Base-by-base conservation (phyloP, 1,284 basidiomycete species). In the Cutaneotrichosporon sp. region DNA sequence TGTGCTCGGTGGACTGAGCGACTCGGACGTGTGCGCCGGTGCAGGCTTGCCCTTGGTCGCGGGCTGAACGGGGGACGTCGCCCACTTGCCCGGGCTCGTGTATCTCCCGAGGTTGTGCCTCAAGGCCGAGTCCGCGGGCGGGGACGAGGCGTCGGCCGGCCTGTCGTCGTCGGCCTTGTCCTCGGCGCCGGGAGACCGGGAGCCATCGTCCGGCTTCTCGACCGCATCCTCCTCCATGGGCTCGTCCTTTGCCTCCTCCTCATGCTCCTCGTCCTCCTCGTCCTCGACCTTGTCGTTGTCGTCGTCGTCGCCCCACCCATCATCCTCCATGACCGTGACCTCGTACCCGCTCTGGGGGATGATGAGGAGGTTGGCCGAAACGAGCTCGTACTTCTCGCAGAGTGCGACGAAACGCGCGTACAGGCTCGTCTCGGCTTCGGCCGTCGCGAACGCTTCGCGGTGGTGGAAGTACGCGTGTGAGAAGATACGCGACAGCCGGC, bases 381-480 rank as follows among this genome's bases (percentile, higher is more conserved):
- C 89, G 45, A 99, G 84, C 63, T 90, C 87, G 80, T 91, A 97
- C 70, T 86, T 86, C 62, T 86, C 83, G 11, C 89, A 89, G 60
- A 98, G 85, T 3, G 87, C 87, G 56, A 91, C 84, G 82, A 98
- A 98, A 65, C 95, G 89, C 31, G 89, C 88, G 72, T 97, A 97
- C 1, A 98, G 83, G 0, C 89, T 90, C 6, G 90, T 93, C 77
- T 97, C 92, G 2, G 88, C 90, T 72, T 83, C 71, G 49, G 61
- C 62, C 9, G 74, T 64, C 4, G 57, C 64, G 51, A 74, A 97
- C 0, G 88, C 86, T 72, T 95, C 94, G 60, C 90, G 88, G 78
- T 98, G 92, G 75, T 92, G 91, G 81, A 89, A 93, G 81, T 92
- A 95, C 1, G 94, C 92, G 78, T 99, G 95, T 0, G 91, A 91